Evolutionary conservation across 306 rosid genomes (phyloP).

Genomic region (Trifolium fragiferum): DNA sequence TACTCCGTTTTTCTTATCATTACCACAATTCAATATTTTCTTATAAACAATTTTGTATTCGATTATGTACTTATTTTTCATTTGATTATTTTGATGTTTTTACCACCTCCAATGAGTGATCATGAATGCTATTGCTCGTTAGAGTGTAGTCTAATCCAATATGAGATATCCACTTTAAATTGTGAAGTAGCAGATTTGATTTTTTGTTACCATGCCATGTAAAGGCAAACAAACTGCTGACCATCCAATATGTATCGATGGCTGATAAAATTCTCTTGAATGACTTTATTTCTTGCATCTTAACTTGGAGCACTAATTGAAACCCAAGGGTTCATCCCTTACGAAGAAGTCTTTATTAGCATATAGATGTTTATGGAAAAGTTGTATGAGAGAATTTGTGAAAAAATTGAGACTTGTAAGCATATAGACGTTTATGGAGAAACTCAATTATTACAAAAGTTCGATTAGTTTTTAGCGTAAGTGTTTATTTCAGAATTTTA

Average conservation of each 20-base stretch:
- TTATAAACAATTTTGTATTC: background rate
- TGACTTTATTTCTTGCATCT: background rate
- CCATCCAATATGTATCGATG: no score
- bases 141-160: background rate
- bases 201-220: no score
- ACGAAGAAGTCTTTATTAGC: background rate
- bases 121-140: background rate
- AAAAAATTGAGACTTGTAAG: no score
- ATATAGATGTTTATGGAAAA: background rate
- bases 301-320: background rate
- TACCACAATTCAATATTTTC: background rate
- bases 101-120: background rate
- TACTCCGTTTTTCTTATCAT: no score
- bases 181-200: no score
- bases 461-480: background rate
- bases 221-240: no score
- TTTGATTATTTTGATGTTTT: background rate
- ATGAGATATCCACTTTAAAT: background rate
- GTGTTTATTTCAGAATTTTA: background rate
- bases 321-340: background rate
- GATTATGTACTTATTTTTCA: background rate
- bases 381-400: no score
- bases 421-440: background rate
- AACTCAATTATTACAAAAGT: background rate
- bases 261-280: background rate